Evolutionary conservation across 495 filamentous ascomycete species (phyloP), one percentile per base, ranked within the genome.

Genomic region (Filosporella fistucella): DNA sequence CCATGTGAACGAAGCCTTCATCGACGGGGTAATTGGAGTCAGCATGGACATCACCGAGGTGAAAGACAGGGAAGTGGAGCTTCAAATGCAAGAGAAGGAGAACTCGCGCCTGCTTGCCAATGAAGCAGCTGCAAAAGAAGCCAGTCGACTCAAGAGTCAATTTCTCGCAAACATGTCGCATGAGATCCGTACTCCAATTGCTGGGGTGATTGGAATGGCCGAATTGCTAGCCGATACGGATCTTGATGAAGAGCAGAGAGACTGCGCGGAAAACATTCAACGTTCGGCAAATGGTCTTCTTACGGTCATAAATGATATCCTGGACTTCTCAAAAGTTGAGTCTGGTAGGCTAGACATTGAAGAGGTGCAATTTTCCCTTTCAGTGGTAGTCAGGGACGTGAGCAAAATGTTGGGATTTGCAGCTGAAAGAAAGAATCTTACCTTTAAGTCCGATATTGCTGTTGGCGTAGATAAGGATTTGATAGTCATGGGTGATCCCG

Each of bases 281-380:
- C 76, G 86, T 16, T 93, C 88, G 0, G 88, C 82, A 0, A 89
- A 89, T 42, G 77, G 83, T 2, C 66, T 96, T n/a, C 65, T 96
- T 16, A 86, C 85, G 3, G 84, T 95, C 18, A 93, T 95, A 63
- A 94, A 95, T 48, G 88, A 95, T 54, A 91, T 93, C 29, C 69
- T 95, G 2, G 89, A 94, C 59, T 84, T 91, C 53, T 91, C 87
- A 2, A 95, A 94, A 57, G 77, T 95, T 14, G 90, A 91, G 49
- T 86, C 84, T 10, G 89, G 87, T 3, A 66, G 74, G 7, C 61
- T 88, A 12, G 84, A 88, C 52, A 81, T 88, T 25, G 85, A 88
- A 65, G 80, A 86, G 42, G 81, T 86, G 5, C 85, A 87, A 34
- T 96, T 95, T 56, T 85, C 82, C 4, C 69, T 94, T 11, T 80